A percentile compares a stretch with the other conserved stretches of the same genome.
Conservation (phyloP, 2,329 filamentous ascomycete species). For the Exophiala alcalophila region DNA sequence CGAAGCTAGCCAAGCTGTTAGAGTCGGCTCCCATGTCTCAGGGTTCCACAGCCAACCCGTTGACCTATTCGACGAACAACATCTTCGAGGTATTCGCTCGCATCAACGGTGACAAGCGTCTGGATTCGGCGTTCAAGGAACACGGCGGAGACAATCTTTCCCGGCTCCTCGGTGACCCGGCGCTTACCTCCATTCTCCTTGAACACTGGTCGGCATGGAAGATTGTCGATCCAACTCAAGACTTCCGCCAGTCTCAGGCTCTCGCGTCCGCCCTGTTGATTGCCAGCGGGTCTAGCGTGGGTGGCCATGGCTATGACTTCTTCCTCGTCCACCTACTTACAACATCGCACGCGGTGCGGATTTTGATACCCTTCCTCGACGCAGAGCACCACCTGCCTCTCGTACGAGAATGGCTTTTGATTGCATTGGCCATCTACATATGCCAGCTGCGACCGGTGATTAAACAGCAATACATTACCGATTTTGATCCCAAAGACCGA, state of each 20-base stretch:
- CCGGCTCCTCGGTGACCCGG: conserved; percentile 64
- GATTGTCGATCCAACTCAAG: conserved; percentile 64
- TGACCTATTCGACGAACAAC: conserved; percentile 59
- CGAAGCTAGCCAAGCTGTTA: conserved; percentile 56
- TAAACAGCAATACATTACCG: conserved; percentile 53
- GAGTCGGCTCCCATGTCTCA: conserved; percentile 8
- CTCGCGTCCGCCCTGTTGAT: conserved; percentile 49
- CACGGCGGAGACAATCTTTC: conserved; percentile 63
- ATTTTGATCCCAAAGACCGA: conserved; percentile 59
- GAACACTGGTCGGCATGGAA: conserved; percentile 92
- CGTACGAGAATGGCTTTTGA: conserved; percentile 85
- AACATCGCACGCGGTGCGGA: conserved; percentile 81
- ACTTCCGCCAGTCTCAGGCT: conserved; percentile 69
- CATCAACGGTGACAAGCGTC: conserved; percentile 65
- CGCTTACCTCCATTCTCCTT: conserved; percentile 60
- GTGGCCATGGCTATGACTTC: conserved; percentile 67
- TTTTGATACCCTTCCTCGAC: conserved; percentile 76
- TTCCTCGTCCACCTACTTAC: conserved; percentile 79
- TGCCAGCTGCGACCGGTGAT: conserved; percentile 70
- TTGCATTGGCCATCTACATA: conserved; percentile 75
- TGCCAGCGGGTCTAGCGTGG: conserved; percentile 32
- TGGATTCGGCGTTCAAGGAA: conserved; percentile 63
- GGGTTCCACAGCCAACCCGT: conserved; percentile 43
- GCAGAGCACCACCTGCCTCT: conserved; percentile 68
- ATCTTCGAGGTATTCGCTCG: conserved; percentile 69